Evolutionary conservation across 805 yeast genomes (phyloP).

Genomic region (Ogataea philodendri): DNA sequence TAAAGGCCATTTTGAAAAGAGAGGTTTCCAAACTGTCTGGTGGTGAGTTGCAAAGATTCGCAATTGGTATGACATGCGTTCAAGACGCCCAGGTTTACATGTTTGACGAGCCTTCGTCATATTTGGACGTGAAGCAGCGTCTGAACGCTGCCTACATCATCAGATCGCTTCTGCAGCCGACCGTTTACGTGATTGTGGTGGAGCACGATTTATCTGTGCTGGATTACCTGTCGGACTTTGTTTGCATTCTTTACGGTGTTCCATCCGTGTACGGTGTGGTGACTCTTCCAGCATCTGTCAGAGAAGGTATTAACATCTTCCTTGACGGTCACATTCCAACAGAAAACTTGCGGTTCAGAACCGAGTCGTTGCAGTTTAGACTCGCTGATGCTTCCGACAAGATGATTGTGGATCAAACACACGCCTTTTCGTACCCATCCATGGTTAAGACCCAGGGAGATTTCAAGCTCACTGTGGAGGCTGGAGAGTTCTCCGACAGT

Average conservation of each 20-base stretch:
- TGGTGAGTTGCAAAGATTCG: slow-evolving; percentile 98
- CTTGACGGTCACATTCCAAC: slow-evolving; percentile 97
- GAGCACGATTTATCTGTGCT: slow-evolving; percentile 98
- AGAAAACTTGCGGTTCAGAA: slow-evolving; percentile 95
- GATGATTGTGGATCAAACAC: slow-evolving; percentile 70
- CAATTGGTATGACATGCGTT: slow-evolving; percentile 95
- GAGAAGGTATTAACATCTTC: slow-evolving; percentile 99
- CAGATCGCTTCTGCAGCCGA: slow-evolving; percentile 74
- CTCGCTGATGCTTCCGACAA: slow-evolving; percentile 85
- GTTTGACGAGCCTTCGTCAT: slow-evolving; percentile 99
- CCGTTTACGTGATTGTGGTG: slow-evolving; percentile 88
- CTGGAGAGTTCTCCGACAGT: slow-evolving; percentile 92
- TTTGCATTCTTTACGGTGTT: slow-evolving; percentile 95
- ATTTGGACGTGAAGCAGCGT: slow-evolving; percentile 98
- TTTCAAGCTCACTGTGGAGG: slow-evolving; percentile 76
- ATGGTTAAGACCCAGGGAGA: slow-evolving; percentile 95
- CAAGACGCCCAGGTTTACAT: slow-evolving; percentile 94
- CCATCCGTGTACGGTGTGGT: slow-evolving; percentile 99
- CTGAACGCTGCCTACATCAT: slow-evolving; percentile 94
- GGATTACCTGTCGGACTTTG: slow-evolving; percentile 94
- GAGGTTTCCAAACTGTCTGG: slow-evolving; percentile 90
- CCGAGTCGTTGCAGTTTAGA: slow-evolving; percentile 92
- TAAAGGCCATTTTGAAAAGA: slow-evolving; percentile 74
- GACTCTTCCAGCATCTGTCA: slow-evolving; percentile 90
- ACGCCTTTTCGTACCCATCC: slow-evolving; percentile 72